These are phyloP conservation scores for Colletotrichum tropicale DNA, from an alignment of 2,329 filamentous ascomycete genomes.

Conservation along the genomic window DNA sequence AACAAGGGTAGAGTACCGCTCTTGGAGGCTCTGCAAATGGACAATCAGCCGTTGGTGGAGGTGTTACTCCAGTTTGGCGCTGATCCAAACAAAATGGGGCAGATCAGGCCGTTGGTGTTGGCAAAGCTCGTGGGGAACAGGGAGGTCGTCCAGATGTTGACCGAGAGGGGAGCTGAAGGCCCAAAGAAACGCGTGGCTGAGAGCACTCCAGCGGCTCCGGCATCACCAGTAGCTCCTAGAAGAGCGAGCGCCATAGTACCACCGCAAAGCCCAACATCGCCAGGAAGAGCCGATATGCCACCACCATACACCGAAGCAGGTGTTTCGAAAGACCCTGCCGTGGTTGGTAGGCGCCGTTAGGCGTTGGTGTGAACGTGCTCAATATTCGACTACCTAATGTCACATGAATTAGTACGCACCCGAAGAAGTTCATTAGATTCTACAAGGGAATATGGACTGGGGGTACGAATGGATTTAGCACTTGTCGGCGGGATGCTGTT, in stretches of 20 bases:
- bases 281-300: neutral
- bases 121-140: neutral
- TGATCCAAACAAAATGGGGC: conserved; percentile 19
- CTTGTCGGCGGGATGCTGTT: neutral
- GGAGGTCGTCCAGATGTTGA: conserved; percentile 8
- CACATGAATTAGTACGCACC: neutral
- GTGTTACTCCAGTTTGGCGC: conserved; percentile 18
- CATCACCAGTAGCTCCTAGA: neutral
- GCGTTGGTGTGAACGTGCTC: neutral
- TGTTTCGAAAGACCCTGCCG: neutral
- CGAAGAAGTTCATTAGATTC: neutral
- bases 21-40: conserved; percentile 28
- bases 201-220: neutral
- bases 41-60: conserved; percentile 2
- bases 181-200: neutral
- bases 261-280: neutral
- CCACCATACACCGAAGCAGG: neutral
- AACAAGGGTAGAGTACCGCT: conserved; percentile 13
- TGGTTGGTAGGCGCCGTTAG: neutral
- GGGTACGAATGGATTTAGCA: neutral
- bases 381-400: neutral
- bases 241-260: neutral
- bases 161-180: conserved; percentile 6
- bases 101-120: conserved; percentile 8
- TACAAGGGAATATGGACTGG: neutral